Percentiles rank a stretch among this genome's conserved stretches.
phyloP scores from a whole-genome alignment of 2,329 filamentous ascomycete genomes.

The Colletotrichum tabaci region DNA sequence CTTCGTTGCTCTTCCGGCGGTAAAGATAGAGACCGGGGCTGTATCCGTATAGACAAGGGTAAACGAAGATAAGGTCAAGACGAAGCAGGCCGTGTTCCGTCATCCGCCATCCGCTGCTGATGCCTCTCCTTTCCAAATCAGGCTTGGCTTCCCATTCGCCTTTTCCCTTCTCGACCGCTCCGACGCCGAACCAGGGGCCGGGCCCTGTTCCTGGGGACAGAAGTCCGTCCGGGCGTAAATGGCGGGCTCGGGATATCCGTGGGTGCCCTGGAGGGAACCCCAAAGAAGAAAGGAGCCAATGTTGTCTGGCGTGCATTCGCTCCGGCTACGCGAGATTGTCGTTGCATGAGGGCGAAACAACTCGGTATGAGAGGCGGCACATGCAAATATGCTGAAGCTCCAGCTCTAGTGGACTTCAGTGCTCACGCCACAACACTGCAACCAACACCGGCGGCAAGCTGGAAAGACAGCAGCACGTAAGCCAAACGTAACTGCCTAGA shows the following conservation, averaged over 20 bases:
- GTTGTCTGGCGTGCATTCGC: not conserved
- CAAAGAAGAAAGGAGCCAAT: not conserved
- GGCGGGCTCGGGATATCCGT: conserved; percentile 11
- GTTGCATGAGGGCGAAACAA: not conserved
- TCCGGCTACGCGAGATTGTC: not conserved
- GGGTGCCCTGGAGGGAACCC: not conserved
- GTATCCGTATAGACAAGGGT: not conserved
- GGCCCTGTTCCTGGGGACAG: conserved; percentile 13
- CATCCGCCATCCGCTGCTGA: not conserved
- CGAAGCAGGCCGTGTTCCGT: conserved; percentile 23
- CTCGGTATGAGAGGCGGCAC: too few relatives aligned
- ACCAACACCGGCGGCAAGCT: not conserved
- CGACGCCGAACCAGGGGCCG: not conserved
- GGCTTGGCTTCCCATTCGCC: conserved; percentile 6
- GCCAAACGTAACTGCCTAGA: conserved; percentile 4
- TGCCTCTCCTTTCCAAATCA: not conserved
- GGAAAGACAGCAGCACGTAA: not conserved
- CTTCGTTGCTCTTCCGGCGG: conserved; percentile 9
- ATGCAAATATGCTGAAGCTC: not conserved
- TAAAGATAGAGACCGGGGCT: not conserved
- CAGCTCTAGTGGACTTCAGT: not conserved
- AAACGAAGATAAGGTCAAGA: conserved; percentile 6
- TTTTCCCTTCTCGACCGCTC: not conserved
- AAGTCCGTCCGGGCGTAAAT: not conserved
- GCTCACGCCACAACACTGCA: not conserved